Evolutionary conservation across 306 rosid species (phyloP).

Genomic region (Macrotyloma uniflorum): DNA sequence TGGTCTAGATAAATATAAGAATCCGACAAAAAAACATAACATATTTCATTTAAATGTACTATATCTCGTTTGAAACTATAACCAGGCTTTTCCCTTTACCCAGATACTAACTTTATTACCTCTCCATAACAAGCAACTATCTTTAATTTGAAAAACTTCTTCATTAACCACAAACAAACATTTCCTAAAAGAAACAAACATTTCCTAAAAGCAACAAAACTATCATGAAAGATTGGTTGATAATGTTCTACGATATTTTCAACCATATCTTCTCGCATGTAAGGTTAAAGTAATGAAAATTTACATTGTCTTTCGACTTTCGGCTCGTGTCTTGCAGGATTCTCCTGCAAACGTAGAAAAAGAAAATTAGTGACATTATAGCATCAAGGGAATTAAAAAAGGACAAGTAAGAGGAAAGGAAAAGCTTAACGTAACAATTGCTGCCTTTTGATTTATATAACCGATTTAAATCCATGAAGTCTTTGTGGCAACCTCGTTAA

Average conservation of each 20-base stretch:
- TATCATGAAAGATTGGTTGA: constrained; percentile 8
- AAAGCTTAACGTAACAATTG: neutral
- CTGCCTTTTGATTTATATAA: neutral
- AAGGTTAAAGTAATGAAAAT: constrained; percentile 9
- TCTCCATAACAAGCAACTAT: constrained; percentile 2
- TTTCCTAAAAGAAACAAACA: too few species aligned
- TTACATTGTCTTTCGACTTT: constrained; percentile 69
- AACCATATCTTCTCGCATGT: neutral
- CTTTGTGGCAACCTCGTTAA: neutral
- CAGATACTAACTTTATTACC: neutral
- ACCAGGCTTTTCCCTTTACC: neutral
- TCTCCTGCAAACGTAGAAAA: constrained; percentile 60
- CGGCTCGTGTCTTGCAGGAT: constrained; percentile 38
- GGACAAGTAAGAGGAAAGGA: neutral
- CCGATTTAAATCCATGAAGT: neutral
- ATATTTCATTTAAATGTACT: neutral
- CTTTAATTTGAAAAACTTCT: constrained; percentile 19
- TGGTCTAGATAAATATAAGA: neutral
- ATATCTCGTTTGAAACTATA: neutral
- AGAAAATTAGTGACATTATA: constrained; percentile 36
- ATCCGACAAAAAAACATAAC: neutral
- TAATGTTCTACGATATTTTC: constrained; percentile 1
- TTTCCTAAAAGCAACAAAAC: constrained; percentile 2
- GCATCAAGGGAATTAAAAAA: neutral
- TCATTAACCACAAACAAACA: neutral